Evolutionary conservation across 768 basidiomycete species (phyloP).

Genomic region (Rhizopogon roseolus): DNA sequence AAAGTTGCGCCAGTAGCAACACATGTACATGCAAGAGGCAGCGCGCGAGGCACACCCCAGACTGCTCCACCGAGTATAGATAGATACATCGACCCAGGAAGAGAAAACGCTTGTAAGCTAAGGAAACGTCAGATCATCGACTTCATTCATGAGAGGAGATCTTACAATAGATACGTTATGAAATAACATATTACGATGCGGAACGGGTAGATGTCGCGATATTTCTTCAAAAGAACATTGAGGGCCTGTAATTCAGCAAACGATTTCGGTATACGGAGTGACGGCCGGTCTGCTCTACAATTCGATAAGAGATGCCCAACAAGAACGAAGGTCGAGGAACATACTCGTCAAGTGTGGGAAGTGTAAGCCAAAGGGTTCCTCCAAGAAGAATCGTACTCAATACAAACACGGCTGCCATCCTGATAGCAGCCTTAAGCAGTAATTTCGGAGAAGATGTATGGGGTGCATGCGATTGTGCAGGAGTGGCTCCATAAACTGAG

Average conservation of each 20-base stretch:
- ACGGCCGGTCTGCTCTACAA: constrained; percentile 67
- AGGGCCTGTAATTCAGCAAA: constrained; percentile 84
- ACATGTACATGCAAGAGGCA: constrained; percentile 88
- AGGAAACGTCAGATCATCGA: constrained; percentile 6
- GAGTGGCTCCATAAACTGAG: constrained; percentile 45
- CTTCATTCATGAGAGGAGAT: constrained; percentile 13
- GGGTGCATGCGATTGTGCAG: constrained; percentile 19
- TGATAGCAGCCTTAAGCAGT: constrained; percentile 76
- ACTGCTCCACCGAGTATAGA: constrained; percentile 95
- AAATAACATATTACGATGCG: constrained; percentile 86
- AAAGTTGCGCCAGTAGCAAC: constrained; percentile 88
- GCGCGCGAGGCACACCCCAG: constrained; percentile 83
- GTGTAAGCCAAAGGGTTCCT: constrained; percentile 72
- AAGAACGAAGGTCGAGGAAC: constrained; percentile 25
- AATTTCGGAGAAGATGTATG: constrained; percentile 46
- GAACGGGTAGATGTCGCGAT: constrained; percentile 82
- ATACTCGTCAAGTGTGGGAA: constrained; percentile 76
- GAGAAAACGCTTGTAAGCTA: constrained; percentile 93
- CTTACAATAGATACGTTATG: constrained; percentile 88
- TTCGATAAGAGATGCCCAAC: constrained; percentile 5
- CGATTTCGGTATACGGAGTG: constrained; percentile 80
- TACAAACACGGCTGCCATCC: constrained; percentile 77
- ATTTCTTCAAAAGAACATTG: constrained; percentile 85
- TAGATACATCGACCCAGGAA: constrained; percentile 97
- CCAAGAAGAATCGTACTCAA: constrained; percentile 67